Evolutionary conservation across 2,329 filamentous ascomycete genomes (phyloP), one percentile per base, ranked within the genome.

Genomic region (Exserohilum turcica): DNA sequence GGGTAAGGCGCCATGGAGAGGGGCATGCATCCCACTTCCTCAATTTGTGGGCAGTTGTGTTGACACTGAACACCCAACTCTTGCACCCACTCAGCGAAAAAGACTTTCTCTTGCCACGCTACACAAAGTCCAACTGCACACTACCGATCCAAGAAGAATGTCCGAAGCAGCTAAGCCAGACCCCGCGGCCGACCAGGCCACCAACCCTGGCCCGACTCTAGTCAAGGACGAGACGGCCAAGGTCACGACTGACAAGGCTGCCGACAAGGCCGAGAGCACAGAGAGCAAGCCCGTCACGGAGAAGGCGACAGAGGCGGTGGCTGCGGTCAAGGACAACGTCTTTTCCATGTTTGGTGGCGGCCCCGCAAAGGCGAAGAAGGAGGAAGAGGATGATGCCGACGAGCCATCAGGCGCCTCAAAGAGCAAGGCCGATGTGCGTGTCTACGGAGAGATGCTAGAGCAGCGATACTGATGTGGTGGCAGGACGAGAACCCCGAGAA

Each of bases 261-360:
- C 64, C 40, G 61, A 67, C 61, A 65, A 67, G 60, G 42, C 62
- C 24, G 57, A 74, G 50, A 59, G 65, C 36, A 70, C 71, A 65
- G 82, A 84, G 66, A 78, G 81, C 67, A 84, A 84, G 81, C 78
- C 71, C n/a, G 59, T 70, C 43, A 70, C 72, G 19, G 72, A 75
- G 65, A 72, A 68, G 50, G 69, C 71, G 43, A 71, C 76, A 48
- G 73, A 74, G 37, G 69, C 73, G 19, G 64, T 72, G 2, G 57
- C 73, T 15, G 72, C 77, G 32, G 78, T 78, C 16, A 80, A 80
- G 71, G 78, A 80, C 67, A 80, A 80, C 61, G 90, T 97, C 62
- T 97, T 97, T 82, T 93, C 91, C 77, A 97, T 99, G 94, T 99
- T 99, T 74, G 94, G 94, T 67, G 94, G 94, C 61, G 94, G 94